These are phyloP conservation scores for Carex myosuroides DNA, from an alignment of 176 grass and related monocot genomes.

Conservation along the genomic window DNA sequence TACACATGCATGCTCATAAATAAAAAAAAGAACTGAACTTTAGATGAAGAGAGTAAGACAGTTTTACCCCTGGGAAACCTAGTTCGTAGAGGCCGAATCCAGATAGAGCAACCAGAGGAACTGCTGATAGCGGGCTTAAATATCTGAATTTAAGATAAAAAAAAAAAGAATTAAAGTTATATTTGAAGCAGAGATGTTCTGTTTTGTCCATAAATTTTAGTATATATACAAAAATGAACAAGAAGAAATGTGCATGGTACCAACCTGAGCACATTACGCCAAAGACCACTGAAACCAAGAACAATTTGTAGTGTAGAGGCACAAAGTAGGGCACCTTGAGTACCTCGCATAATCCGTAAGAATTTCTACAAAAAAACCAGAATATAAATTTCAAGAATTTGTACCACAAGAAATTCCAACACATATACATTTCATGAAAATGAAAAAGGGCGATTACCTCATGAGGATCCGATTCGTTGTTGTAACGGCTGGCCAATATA, in stretches of 20 bases:
- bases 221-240: background rate
- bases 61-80: slow-evolving; percentile 85
- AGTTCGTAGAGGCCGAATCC: slow-evolving; percentile 97
- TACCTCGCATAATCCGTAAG: slow-evolving; percentile 70
- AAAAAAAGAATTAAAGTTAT: background rate
- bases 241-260: background rate
- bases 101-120: slow-evolving; percentile 69
- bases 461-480: slow-evolving; percentile 55
- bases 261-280: slow-evolving; percentile 84
- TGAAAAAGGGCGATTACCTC: slow-evolving; percentile 36
- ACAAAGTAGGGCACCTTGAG: slow-evolving; percentile 75
- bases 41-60: background rate
- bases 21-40: slow-evolving; percentile 2
- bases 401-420: background rate
- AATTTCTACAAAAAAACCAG: slow-evolving; percentile 60
- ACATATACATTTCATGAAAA: background rate
- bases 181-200: background rate
- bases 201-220: background rate
- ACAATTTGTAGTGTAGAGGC: slow-evolving; percentile 88
- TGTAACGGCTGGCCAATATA: slow-evolving; percentile 81
- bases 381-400: slow-evolving; percentile 18
- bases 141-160: slow-evolving; percentile 29
- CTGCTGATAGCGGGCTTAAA: slow-evolving; percentile 77
- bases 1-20: background rate
- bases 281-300: slow-evolving; percentile 95